Percentiles rank a stretch among this genome's conserved stretches.
These are phyloP conservation scores for Pseudogymnoascus sp. DNA, from an alignment of 2,329 filamentous ascomycete genomes.

Conservation along the genomic window DNA sequence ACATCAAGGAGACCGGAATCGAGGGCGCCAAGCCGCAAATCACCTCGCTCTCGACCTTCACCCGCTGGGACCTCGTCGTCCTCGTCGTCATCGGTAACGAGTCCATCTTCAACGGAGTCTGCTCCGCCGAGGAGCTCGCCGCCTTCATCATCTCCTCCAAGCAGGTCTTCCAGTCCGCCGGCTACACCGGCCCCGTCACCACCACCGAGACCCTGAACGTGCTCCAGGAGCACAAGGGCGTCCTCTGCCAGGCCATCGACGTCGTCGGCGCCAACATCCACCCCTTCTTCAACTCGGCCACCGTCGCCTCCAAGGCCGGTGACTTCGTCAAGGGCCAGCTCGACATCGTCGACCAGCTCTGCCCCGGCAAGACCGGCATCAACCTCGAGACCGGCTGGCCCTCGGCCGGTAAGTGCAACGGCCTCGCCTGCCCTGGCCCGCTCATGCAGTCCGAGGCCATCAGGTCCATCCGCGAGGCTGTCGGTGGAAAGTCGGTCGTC, in stretches of 20 bases:
- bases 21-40: slow-evolving; percentile 60
- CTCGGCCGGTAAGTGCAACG: slow-evolving; percentile 59
- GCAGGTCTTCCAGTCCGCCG: slow-evolving; percentile 49
- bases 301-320: slow-evolving; percentile 58
- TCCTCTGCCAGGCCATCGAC: slow-evolving; percentile 67
- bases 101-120: slow-evolving; percentile 68
- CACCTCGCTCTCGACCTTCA: slow-evolving; percentile 61
- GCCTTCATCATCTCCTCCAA: slow-evolving; percentile 62
- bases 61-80: slow-evolving; percentile 65
- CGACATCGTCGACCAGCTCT: slow-evolving; percentile 58
- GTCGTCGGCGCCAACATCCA: slow-evolving; percentile 81
- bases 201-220: slow-evolving; percentile 79
- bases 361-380: slow-evolving; percentile 62
- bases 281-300: slow-evolving; percentile 79
- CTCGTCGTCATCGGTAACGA: slow-evolving; percentile 88
- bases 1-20: slow-evolving; percentile 57
- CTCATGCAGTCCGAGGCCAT: slow-evolving; percentile 65
- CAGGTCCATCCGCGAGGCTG: slow-evolving; percentile 54
- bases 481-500: slow-evolving; percentile 64
- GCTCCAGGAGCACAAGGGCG: slow-evolving; percentile 54
- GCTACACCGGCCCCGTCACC: slow-evolving; percentile 68
- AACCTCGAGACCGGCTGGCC: slow-evolving; percentile 94
- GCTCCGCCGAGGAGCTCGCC: slow-evolving; percentile 54
- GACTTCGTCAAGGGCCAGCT: slow-evolving; percentile 69
- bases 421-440: slow-evolving; percentile 57